Base-by-base conservation (phyloP, 163 green algal species). In the Scenedesmus sp. region DNA sequence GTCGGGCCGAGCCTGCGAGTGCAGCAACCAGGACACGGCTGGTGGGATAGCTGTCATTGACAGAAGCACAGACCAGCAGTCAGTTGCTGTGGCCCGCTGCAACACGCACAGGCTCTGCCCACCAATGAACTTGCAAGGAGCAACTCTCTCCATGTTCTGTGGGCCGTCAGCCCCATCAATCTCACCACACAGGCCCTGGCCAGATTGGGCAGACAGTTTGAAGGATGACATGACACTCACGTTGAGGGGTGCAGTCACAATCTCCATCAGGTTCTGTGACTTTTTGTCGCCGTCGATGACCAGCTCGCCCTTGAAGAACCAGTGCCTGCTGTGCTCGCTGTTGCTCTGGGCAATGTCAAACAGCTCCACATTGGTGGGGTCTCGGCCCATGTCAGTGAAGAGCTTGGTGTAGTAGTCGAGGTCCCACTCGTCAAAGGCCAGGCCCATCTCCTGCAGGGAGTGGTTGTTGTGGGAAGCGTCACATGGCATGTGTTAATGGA, bases 281-380 rank as follows among this genome's bases (percentile, higher is more conserved):
- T 94, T 90, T 7, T 82, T 86, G 10, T 97, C 85, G 10, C 97
- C 98, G 90, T 99, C 97, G 79, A 99, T 96, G 43, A 97, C 96
- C 37, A 99, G 94, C 24, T 99, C 93, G 22, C 96, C 98, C 43
- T 97, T 95, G 94, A 99, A 99, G 94, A 99, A 99, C 97, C 97
- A 99, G 93, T 99, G 97, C 68, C 97, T 94, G 40, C 94, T 96
- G 95, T 99, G 98, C 94, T 99, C 98, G 46, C 92, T 96, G 95
- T 99, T 99, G 91, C 94, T 97, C 89, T 94, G 90, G 20, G 97
- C 98, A 53, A 99, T 99, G 96, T 99, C 98, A 93, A 99, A 99
- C 0, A 99, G 97, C 96, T 99, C 98, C 51, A 99, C 98, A 81
- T 98, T 99, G 73, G 98, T 99, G 89, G 98, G 98, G 95, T 99